Percentiles rank a stretch among this genome's conserved stretches.
Conservation (phyloP, 768 basidiomycete species). For the Termitomyces sp. region DNA sequence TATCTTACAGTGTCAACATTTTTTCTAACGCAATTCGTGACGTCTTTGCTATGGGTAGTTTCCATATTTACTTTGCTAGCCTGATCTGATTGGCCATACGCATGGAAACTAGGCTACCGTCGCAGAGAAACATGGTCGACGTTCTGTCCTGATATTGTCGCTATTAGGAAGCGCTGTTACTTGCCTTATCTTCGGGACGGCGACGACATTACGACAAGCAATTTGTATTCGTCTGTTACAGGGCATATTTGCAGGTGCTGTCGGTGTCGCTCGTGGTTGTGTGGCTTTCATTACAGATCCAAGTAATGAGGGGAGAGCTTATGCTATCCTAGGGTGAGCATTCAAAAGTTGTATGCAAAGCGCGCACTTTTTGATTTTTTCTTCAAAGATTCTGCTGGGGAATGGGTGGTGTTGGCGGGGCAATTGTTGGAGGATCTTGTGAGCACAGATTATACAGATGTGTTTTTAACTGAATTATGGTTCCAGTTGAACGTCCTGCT, state of each 20-base stretch:
- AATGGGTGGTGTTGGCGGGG: slow-evolving; percentile 89
- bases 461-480: slow-evolving; percentile 6
- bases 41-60: slow-evolving; percentile 85
- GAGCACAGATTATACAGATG: slow-evolving; percentile 22
- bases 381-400: slow-evolving; percentile 84
- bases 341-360: not conserved
- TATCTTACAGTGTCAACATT: slow-evolving; percentile 61
- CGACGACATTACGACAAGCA: slow-evolving; percentile 71
- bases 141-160: slow-evolving; percentile 79
- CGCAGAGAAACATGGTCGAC: slow-evolving; percentile 85
- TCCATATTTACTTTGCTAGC: slow-evolving; percentile 2
- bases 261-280: slow-evolving; percentile 90
- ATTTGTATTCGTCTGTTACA: slow-evolving; percentile 83
- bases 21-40: slow-evolving; percentile 94
- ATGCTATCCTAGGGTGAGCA: slow-evolving; percentile 80
- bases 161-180: slow-evolving; percentile 81
- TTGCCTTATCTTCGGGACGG: slow-evolving; percentile 73
- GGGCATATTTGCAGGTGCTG: slow-evolving; percentile 89
- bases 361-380: slow-evolving; percentile 3
- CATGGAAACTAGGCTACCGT: slow-evolving; percentile 66
- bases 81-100: slow-evolving; percentile 11
- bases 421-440: slow-evolving; percentile 83
- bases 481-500: slow-evolving; percentile 76
- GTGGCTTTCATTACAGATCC: slow-evolving; percentile 85
- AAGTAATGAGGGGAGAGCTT: slow-evolving; percentile 91